Evolutionary conservation across 1,284 basidiomycete genomes (phyloP).

Genomic region (Hymenochaete sp.): DNA sequence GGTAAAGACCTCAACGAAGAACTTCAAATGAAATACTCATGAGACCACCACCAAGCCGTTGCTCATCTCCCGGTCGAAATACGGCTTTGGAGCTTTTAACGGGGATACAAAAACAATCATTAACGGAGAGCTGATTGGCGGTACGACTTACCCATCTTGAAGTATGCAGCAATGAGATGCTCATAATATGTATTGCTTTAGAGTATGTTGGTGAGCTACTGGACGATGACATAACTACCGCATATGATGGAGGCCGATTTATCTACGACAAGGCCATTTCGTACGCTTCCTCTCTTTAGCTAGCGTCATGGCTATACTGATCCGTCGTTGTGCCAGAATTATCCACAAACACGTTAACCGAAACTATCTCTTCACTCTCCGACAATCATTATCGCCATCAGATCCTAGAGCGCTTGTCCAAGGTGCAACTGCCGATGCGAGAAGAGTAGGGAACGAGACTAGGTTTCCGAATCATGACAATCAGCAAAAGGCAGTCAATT

Average conservation of each 20-base stretch:
- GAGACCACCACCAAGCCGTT: no score
- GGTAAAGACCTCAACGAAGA: no score
- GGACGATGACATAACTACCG: no score
- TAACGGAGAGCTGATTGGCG: constrained; percentile 1
- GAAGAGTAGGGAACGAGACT: constrained; percentile 5
- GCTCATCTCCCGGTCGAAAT: neutral
- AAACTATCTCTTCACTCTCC: constrained; percentile 11
- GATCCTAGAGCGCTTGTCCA: no score
- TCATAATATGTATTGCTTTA: neutral
- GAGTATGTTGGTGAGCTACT: constrained; percentile 3
- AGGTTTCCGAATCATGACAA: constrained; percentile 12
- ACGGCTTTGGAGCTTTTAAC: constrained; percentile 6
- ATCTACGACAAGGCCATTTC: neutral
- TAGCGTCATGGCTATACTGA: neutral
- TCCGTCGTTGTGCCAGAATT: neutral
- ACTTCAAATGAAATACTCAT: no score
- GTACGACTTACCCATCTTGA: neutral
- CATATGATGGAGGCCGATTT: no score
- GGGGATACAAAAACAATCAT: no score
- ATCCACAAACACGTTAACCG: constrained; percentile 2
- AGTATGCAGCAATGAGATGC: neutral
- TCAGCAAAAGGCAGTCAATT: neutral
- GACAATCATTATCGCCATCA: no score
- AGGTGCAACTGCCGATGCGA: constrained; percentile 2
- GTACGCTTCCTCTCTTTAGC: neutral